Conservation (phyloP, 345 rosid species). For the Eutrema heterophyllum region DNA sequence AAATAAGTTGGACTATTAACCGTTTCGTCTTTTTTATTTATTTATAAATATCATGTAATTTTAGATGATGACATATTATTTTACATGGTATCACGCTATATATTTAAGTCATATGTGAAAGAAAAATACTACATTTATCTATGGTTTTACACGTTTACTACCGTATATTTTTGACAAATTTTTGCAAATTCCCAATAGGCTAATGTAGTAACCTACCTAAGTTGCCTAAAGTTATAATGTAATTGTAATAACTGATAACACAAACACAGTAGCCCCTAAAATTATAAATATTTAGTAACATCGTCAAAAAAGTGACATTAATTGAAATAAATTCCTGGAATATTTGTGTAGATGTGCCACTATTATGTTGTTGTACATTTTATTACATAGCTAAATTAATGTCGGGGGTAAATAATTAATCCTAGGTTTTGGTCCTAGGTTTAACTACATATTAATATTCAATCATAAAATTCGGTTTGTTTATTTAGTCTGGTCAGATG, state of each 20-base stretch:
- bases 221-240: too few relatives aligned
- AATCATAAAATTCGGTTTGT: neutral
- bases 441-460: neutral
- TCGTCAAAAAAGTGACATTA: neutral
- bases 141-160: too few relatives aligned
- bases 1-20: neutral
- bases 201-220: too few relatives aligned
- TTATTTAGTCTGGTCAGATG: neutral
- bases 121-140: too few relatives aligned
- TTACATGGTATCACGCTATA: too few relatives aligned
- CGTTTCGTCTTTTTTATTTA: too few relatives aligned
- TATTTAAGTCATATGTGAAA: too few relatives aligned
- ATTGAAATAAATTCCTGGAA: neutral
- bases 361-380: neutral
- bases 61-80: too few relatives aligned
- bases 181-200: too few relatives aligned
- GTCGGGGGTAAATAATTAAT: neutral
- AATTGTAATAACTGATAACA: too few relatives aligned
- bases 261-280: neutral
- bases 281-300: neutral
- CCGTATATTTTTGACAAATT: too few relatives aligned
- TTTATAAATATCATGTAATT: too few relatives aligned
- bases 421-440: neutral
- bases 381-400: neutral
- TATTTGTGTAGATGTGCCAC: neutral